Evolutionary conservation across 208 protist genomes (phyloP), one percentile per base, ranked within the genome.

Genomic region (Leishmania tropica): DNA sequence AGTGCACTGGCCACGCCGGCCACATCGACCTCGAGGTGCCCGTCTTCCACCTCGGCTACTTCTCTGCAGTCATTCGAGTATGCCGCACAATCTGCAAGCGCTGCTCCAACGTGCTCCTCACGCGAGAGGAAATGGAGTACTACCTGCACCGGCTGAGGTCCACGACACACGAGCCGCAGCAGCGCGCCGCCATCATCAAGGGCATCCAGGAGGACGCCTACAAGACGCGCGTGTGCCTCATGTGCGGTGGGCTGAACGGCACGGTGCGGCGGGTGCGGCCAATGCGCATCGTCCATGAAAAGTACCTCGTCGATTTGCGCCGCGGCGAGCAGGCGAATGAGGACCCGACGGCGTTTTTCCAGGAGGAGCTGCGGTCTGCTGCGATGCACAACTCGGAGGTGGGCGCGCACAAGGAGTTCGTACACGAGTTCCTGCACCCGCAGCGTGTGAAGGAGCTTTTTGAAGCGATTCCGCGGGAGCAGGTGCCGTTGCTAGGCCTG

Each of bases 1-100:
- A 99, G 65, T 99, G 99, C 89, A 90, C 96, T 8, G 99, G 99
- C 13, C 99, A 99, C 90, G 99, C 99, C 85, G 99, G 99, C 37
- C 94, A 99, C 89, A 97, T 99, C 58, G 90, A 99, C 79, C 90
- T 99, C 53, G 97, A 97, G 83, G 85, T 99, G 42, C 99, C 99
- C 0, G 98, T 99, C 10, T 99, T 99, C 87, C 99, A 99, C 83
- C 84, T 99, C 45, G 99, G 99, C 47, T 99, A 99, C 84, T 97
- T 99, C 68, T 88, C 95, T 48, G 84, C 88, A 19, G 98, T 99
- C 64, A 71, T 99, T 51, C 88, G 93, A 28, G 96, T 99, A 17
- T 95, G 99, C 40, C 95, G 99, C 58, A 95, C 92, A 48, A 99
- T 99, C 74, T 99, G 99, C 92, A 99, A 99, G 92, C 87, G 83